A percentile compares a stretch with the other conserved stretches of the same genome.
phyloP scores from a whole-genome alignment of 129 eudicot species.

The Flaveria linearis region DNA sequence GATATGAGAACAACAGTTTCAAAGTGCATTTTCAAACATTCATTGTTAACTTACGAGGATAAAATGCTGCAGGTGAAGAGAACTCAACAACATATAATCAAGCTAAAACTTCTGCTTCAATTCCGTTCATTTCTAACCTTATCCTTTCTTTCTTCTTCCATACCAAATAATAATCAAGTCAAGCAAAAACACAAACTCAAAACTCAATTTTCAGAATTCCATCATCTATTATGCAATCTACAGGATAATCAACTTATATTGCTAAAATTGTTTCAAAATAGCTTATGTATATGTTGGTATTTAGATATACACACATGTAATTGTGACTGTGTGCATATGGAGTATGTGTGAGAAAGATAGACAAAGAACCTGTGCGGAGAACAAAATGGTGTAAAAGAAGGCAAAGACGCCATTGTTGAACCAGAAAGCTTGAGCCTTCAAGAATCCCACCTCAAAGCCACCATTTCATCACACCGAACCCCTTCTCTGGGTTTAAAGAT shows the following conservation, averaged over 20 bases:
- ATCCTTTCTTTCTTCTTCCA: neutral
- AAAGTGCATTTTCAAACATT: neutral
- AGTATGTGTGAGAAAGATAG: neutral
- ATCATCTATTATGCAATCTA: neutral
- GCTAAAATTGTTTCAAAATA: neutral
- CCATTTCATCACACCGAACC: conserved; percentile 27
- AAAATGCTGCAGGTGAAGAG: conserved; percentile 1
- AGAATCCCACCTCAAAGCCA: conserved; percentile 34
- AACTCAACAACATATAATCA: conserved; percentile 10
- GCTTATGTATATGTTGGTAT: conserved; percentile 14
- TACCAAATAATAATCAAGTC: neutral
- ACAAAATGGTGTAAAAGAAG: conserved; percentile 63
- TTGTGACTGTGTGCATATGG: conserved; percentile 10
- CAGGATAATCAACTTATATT: conserved; percentile 14
- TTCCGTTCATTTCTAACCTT: conserved; percentile 5
- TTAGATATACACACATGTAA: neutral
- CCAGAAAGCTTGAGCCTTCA: conserved; percentile 39
- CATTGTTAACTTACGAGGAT: neutral
- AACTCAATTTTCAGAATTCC: neutral
- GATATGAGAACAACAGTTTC: conserved; percentile 13
- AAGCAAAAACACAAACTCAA: neutral
- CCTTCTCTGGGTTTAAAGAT: conserved; percentile 44
- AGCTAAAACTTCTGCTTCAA: neutral
- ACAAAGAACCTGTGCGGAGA: conserved; percentile 63
- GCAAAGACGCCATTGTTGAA: conserved; percentile 61